Evolutionary conservation across 176 grass and related monocot genomes (phyloP).

Genomic region (Musa itinerans): DNA sequence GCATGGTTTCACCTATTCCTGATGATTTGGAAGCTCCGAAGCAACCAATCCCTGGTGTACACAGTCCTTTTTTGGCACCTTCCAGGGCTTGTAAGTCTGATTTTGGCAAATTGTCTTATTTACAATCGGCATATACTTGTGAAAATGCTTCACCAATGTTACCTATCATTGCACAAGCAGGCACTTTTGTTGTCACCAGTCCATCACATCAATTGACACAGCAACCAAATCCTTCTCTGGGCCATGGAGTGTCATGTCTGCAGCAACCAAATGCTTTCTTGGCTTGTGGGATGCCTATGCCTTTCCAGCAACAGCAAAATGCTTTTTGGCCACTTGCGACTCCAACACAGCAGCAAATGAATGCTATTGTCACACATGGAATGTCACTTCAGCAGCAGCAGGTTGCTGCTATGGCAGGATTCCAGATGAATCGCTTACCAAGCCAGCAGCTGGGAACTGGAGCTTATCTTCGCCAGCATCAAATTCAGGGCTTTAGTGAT

Average conservation of each 20-base stretch:
- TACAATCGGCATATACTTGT: slow-evolving; percentile 13
- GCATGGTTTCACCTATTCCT: slow-evolving; percentile 17
- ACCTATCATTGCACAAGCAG: slow-evolving; percentile 22
- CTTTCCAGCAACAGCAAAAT: slow-evolving; percentile 10
- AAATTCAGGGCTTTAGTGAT: background rate
- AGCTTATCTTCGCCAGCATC: slow-evolving; percentile 23
- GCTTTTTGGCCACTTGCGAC: slow-evolving; percentile 9
- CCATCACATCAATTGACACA: slow-evolving; percentile 31
- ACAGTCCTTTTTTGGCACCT: background rate
- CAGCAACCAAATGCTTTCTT: slow-evolving; percentile 25
- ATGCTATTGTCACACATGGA: slow-evolving; percentile 26
- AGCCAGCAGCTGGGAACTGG: slow-evolving; percentile 19
- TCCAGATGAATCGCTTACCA: slow-evolving; percentile 13
- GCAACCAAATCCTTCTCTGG: slow-evolving; percentile 35
- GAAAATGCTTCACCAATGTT: slow-evolving; percentile 24
- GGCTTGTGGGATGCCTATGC: slow-evolving; percentile 34
- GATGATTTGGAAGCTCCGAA: slow-evolving; percentile 15
- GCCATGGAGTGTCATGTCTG: slow-evolving; percentile 21
- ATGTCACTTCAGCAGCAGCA: slow-evolving; percentile 32
- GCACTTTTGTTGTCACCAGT: slow-evolving; percentile 19
- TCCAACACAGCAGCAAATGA: slow-evolving; percentile 36
- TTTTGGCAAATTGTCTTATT: background rate
- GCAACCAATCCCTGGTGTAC: slow-evolving; percentile 10
- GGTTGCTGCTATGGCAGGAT: background rate
- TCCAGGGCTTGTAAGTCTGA: slow-evolving; percentile 5